phyloP scores from a whole-genome alignment of 306 rosid species.

The Cucumis sativus region Cucumber_9930_V3 NC_026658.2:14192001-14192500 shows the following conservation, averaged over 20 bases:
- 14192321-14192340: background rate
- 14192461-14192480: slow-evolving; percentile 76
- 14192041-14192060: slow-evolving; percentile 43
- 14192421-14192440: slow-evolving; percentile 63
- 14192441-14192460: slow-evolving; percentile 84
- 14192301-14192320: background rate
- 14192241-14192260: background rate
- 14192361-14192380: slow-evolving; percentile 14
- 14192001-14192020: background rate
- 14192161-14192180: slow-evolving; percentile 3
- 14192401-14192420: slow-evolving; percentile 60
- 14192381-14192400: slow-evolving; percentile 74
- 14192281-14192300: background rate
- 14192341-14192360: background rate
- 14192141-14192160: slow-evolving; percentile 81
- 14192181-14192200: background rate
- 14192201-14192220: background rate
- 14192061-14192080: slow-evolving; percentile 85
- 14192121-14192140: slow-evolving; percentile 93
- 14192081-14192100: slow-evolving; percentile 87
- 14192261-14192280: background rate
- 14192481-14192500: slow-evolving; percentile 76
- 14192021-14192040: slow-evolving; percentile 2
- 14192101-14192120: slow-evolving; percentile 96
- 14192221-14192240: background rate